Percentiles rank a stretch among this genome's conserved stretches.
Conservation (phyloP, 805 yeast genomes). For the Wickerhamiella brachini region DNA sequence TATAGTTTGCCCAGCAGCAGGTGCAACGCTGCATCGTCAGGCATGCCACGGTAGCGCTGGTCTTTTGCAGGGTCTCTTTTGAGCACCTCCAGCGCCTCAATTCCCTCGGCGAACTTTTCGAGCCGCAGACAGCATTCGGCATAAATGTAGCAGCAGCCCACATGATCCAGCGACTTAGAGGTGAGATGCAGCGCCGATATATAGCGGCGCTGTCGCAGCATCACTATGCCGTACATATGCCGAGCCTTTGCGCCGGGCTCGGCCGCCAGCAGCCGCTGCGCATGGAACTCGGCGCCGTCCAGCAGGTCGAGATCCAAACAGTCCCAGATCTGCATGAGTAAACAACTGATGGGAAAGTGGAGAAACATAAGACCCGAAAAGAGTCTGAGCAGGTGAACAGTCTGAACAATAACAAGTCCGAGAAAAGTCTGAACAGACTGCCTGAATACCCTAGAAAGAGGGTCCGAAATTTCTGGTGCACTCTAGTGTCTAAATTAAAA, state of each 20-base stretch:
- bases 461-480: too few relatives aligned
- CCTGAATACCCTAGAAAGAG: too few relatives aligned
- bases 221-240: slow-evolving; percentile 56
- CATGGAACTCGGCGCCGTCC: slow-evolving; percentile 70
- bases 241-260: slow-evolving; percentile 43
- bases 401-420: too few relatives aligned
- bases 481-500: too few relatives aligned
- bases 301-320: slow-evolving; percentile 56
- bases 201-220: slow-evolving; percentile 43
- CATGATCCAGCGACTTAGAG: slow-evolving; percentile 38
- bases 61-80: background rate
- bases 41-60: slow-evolving; percentile 24
- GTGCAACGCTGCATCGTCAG: slow-evolving; percentile 59
- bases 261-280: slow-evolving; percentile 65
- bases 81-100: slow-evolving; percentile 31
- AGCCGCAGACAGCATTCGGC: slow-evolving; percentile 52
- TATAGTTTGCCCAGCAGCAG: slow-evolving; percentile 60
- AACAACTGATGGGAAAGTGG: too few relatives aligned
- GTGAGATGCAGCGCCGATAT: slow-evolving; percentile 29
- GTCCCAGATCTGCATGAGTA: slow-evolving; percentile 39
- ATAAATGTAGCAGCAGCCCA: slow-evolving; percentile 65
- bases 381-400: too few relatives aligned
- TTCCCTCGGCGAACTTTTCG: slow-evolving; percentile 47
- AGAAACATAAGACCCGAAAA: too few relatives aligned
- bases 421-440: too few relatives aligned